These are phyloP conservation scores for Berberis thunbergii DNA, from an alignment of 164 flowering plant species.

Conservation along the genomic window DNA sequence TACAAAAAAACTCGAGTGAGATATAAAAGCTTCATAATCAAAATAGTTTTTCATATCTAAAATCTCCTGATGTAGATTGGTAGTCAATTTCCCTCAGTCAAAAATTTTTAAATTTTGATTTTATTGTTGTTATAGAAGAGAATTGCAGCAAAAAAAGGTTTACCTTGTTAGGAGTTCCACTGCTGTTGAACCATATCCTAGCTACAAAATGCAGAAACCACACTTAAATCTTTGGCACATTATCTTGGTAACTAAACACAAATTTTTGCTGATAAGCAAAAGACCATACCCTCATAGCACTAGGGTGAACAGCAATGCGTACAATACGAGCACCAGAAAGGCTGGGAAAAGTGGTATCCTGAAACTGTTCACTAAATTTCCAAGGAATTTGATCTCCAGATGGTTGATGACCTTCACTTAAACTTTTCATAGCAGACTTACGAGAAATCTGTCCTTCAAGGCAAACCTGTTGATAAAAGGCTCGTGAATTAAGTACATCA, in stretches of 20 bases:
- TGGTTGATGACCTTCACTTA: slow-evolving; percentile 78
- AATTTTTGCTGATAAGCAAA: background rate
- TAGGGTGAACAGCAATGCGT: slow-evolving; percentile 97
- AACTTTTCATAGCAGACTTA: slow-evolving; percentile 60
- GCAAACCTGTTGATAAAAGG: slow-evolving; percentile 40
- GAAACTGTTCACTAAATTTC: slow-evolving; percentile 87
- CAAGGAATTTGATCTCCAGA: slow-evolving; percentile 96
- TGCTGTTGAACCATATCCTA: slow-evolving; percentile 92
- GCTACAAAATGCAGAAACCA: slow-evolving; percentile 30
- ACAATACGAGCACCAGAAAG: slow-evolving; percentile 98
- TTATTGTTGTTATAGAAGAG: background rate
- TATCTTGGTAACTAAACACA: slow-evolving; percentile 3
- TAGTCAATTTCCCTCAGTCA: no score
- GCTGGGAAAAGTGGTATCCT: slow-evolving; percentile 72
- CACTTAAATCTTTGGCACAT: slow-evolving; percentile 1
- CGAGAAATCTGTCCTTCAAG: slow-evolving; percentile 96
- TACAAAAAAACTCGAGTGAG: no score
- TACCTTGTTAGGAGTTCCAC: slow-evolving; percentile 81
- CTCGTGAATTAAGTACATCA: background rate
- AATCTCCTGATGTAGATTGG: no score
- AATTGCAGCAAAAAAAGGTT: slow-evolving; percentile 1
- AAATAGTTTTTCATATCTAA: no score
- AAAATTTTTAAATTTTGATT: no score
- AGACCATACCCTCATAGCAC: slow-evolving; percentile 68
- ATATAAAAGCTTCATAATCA: no score